Evolutionary conservation across 495 filamentous ascomycete species (phyloP).

Genomic region (Cercophora newfieldiana): DNA sequence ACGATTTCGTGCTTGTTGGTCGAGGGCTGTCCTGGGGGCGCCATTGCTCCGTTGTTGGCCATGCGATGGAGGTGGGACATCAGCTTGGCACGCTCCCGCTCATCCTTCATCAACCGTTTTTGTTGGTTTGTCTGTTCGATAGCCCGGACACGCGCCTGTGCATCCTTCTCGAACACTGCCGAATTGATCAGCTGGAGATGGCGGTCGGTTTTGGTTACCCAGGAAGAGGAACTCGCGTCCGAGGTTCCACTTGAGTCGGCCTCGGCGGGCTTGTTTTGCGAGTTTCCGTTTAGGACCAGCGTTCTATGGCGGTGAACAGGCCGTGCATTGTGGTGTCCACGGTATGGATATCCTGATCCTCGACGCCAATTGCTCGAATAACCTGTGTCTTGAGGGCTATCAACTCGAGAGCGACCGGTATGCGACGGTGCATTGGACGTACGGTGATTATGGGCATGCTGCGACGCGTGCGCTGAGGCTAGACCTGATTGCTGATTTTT

Average conservation of each 20-base stretch:
- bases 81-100: constrained; percentile 64
- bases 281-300: constrained; percentile 64
- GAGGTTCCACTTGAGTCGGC: constrained; percentile 33
- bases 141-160: constrained; percentile 67
- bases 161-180: constrained; percentile 75
- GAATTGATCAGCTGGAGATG: constrained; percentile 90
- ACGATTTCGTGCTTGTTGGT: constrained; percentile 61
- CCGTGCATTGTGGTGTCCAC: constrained; percentile 47
- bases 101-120: constrained; percentile 58
- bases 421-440: constrained; percentile 17
- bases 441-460: constrained; percentile 24
- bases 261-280: constrained; percentile 22
- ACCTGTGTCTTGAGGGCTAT: constrained; percentile 27
- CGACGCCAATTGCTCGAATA: constrained; percentile 35
- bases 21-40: constrained; percentile 26
- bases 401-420: constrained; percentile 18
- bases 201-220: constrained; percentile 79
- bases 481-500: constrained; percentile 60
- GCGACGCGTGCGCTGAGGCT: constrained; percentile 13
- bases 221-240: constrained; percentile 51
- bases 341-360: constrained; percentile 37
- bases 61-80: constrained; percentile 46
- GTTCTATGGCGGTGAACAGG: constrained; percentile 67
- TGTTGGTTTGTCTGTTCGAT: constrained; percentile 69
- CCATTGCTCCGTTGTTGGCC: constrained; percentile 38